A percentile compares a stretch with the other conserved stretches of the same genome.
Evolutionary conservation across 305 asterid genomes (phyloP).

Genomic region (Fraxinus latifolia): DNA sequence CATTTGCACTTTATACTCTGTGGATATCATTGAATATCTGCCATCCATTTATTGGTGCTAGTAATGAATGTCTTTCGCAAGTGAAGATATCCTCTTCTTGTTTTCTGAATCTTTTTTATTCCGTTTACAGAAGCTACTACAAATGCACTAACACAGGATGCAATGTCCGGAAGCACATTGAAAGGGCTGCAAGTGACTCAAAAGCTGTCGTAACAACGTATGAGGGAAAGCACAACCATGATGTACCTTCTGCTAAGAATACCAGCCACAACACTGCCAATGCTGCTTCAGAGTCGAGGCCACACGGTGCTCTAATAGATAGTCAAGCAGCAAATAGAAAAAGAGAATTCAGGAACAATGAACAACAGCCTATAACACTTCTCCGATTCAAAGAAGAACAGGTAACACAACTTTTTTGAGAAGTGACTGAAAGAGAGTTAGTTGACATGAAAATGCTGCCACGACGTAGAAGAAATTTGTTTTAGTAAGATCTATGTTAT

Average conservation of each 20-base stretch:
- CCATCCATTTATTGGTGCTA: neutral
- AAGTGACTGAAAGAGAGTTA: neutral
- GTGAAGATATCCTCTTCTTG: neutral
- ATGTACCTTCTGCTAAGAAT: constrained; percentile 67
- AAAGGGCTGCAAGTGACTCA: constrained; percentile 74
- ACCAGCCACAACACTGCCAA: constrained; percentile 58
- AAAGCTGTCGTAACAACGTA: constrained; percentile 88
- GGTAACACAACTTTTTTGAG: constrained; percentile 32
- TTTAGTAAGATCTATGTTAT: constrained; percentile 8
- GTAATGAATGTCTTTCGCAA: neutral
- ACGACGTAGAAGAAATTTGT: constrained; percentile 8
- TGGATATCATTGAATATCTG: neutral
- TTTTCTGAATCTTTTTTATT: constrained; percentile 1
- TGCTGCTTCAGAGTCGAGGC: constrained; percentile 47
- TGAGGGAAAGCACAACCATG: constrained; percentile 85
- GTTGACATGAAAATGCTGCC: neutral
- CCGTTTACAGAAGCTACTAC: constrained; percentile 73
- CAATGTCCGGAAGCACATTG: constrained; percentile 80
- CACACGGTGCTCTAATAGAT: constrained; percentile 34
- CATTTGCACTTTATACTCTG: neutral
- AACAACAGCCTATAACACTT: constrained; percentile 54
- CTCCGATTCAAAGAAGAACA: constrained; percentile 72
- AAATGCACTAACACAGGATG: constrained; percentile 73
- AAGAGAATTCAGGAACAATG: constrained; percentile 40
- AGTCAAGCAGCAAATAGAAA: constrained; percentile 31